Base-by-base conservation (phyloP, 768 basidiomycete genomes). In the Suillus subaureus region DNA sequence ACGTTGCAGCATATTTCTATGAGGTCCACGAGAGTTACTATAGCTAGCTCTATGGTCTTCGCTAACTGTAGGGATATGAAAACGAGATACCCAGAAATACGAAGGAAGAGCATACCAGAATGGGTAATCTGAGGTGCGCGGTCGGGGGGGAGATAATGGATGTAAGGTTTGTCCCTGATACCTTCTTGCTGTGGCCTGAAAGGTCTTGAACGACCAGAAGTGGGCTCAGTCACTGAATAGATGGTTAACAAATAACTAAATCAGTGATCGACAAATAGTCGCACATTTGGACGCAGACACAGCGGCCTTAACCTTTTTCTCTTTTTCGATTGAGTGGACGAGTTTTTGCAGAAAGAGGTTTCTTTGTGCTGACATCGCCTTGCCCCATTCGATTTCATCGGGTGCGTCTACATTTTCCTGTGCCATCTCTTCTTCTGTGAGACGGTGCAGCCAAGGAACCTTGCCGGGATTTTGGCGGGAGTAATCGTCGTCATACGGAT, bases 301-400 rank as follows among this genome's bases (percentile, higher is more conserved):
- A 11, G 76, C 73, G 39, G 73, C 73, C 71, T 80, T 85, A 39
- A 73, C 66, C 74, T 81, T 86, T 73, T 83, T 87, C 40, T 87
- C 86, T 35, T 75, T 76, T 61, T 87, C 85, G 40, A 80, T 71
- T 7, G 84, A 81, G 62, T 85, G 81, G 26, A 93, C 87, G 42
- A 93, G 84, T 66, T 85, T 87, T 66, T 87, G 85, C 57, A 92
- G 81, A 71, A 96, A 94, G 43, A 83, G 71, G 69, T 89, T 89
- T 67, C 94, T 83, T 47, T 88, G 83, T 43, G 81, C 78, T 39
- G 90, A 88, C 94, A 94, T 96, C 70, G 79, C 79, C 67, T 76
- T 81, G 23, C 92, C 95, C 87, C 90, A 94, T 60, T 88, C 85
- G 45, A 92, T 78, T 77, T 97, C 95, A 62, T 91, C 90, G 12